Evolutionary conservation across 1,139 yeast genomes (phyloP), one percentile per base, ranked within the genome.

Genomic region (Saccharomycopsis hybrid): DNA sequence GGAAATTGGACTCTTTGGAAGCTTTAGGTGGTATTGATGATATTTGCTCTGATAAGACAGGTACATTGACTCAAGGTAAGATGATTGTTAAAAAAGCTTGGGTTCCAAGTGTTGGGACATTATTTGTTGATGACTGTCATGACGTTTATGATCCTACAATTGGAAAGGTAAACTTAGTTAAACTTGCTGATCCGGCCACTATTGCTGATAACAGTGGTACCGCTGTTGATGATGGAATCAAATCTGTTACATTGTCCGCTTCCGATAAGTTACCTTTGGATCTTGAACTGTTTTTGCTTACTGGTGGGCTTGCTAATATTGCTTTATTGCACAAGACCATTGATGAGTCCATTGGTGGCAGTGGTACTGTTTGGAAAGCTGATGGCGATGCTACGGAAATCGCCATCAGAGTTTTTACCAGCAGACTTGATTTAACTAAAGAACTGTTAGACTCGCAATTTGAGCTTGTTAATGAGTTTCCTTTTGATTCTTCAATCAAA

Each of bases 331-430:
- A 70, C 55, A 65, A 73, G 55, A 68, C 69, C 39, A 59, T 61
- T 29, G 69, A 68, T 50, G 70, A 64, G 40, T 65, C 62, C 1
- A 48, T 51, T 31, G 65, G 62, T 1, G 48, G 50, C 29, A 66
- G 65, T 7, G 53, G 58, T n/a, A 52, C 55, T 11, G 71, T 66
- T 43, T 85, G 94, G 92, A 78, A 77, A 58, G 88, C 87, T 13
- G 82, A 80, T 60, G 95, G 94, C 49, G 95, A 85, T 62, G 89
- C 95, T 38, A 85, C 95, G 2, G 95, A 85, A 66, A 78, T 83
- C 59, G 92, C 95, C 9, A 81, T 85, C 55, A 86, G 85, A 60
- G 89, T 85, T 0, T 84, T 85, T 62, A 74, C 79, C 18, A 67
- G 77, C 38, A 72, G 92, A 56, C 64, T 81, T 44, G 44, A 49